Conservation (phyloP, 352 stramenopile genomes). For the Phytophthora sp. region DNA sequence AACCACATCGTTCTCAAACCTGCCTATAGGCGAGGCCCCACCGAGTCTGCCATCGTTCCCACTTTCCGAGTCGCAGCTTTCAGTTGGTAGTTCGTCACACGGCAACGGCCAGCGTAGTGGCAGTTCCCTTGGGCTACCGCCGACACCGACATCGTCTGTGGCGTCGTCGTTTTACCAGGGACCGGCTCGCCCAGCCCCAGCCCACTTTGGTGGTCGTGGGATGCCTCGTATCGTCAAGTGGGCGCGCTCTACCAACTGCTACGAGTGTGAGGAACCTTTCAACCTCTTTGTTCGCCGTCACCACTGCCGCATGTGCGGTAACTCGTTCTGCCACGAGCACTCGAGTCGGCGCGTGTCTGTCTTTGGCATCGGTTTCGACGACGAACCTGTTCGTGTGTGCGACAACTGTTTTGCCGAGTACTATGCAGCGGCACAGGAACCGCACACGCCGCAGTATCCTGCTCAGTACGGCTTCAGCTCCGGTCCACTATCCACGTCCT, state of each 20-base stretch:
- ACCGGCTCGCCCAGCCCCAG: slow-evolving; percentile 29
- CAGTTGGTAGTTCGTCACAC: slow-evolving; percentile 38
- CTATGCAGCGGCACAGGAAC: slow-evolving; percentile 49
- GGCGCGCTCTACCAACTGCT: slow-evolving; percentile 81
- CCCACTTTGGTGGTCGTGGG: slow-evolving; percentile 38
- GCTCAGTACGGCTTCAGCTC: slow-evolving; percentile 37
- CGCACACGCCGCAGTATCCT: slow-evolving; percentile 28
- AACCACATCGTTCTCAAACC: slow-evolving; percentile 52
- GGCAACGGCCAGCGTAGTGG: slow-evolving; percentile 27
- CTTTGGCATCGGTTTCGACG: slow-evolving; percentile 80
- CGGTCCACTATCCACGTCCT: slow-evolving; percentile 37
- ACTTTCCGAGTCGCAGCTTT: slow-evolving; percentile 54
- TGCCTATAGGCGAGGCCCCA: slow-evolving; percentile 38
- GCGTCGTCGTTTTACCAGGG: slow-evolving; percentile 45
- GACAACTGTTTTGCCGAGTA: slow-evolving; percentile 87
- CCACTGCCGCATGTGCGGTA: slow-evolving; percentile 88
- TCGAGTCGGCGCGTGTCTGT: slow-evolving; percentile 79
- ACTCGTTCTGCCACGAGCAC: slow-evolving; percentile 89
- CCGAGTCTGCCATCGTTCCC: slow-evolving; percentile 48
- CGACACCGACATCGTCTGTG: slow-evolving; percentile 39
- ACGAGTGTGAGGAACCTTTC: slow-evolving; percentile 85
- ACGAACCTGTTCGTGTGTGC: slow-evolving; percentile 86
- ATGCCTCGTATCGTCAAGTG: slow-evolving; percentile 81
- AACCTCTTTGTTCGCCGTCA: slow-evolving; percentile 85
- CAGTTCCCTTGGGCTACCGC: slow-evolving; percentile 39